Base-by-base conservation (phyloP, 1,284 basidiomycete genomes). In the Sparassis latifolia region DNA sequence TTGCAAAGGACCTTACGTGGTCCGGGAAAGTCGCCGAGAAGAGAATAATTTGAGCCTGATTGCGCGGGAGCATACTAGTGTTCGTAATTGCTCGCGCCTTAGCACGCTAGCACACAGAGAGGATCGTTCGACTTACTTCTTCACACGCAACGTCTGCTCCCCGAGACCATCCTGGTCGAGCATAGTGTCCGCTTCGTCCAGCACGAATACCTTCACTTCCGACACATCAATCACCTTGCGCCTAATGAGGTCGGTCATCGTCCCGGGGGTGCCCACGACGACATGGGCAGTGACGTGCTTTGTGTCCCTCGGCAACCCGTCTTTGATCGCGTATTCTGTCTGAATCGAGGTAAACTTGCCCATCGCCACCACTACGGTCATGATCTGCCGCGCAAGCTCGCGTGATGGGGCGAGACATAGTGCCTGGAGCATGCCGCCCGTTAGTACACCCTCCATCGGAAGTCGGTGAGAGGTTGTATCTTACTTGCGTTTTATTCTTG, bases 151-250 rank as follows among this genome's bases (percentile, higher is more conserved):
- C 1, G 92, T 96, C 71, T 99, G 96, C 61, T 99, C 97, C n/a
- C 93, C 93, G 48, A 99, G 72, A 28, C 95, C 93, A 67, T 96
- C 92, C 64, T 93, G 86, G 66, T 96, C 94, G 57, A 99, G 77
- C 94, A 99, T 97, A 69, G 97, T 97, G 71, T 99, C 97, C 33
- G 97, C 97, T 72, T 99, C 97, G 65, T 99, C 97, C 27, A 99
- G 77, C 7, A 99, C 96, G 55, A 99, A 94, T 7, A 97, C 92
- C 65, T 92, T 92, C 65, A 99, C 81, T 38, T 86, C 75, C 48
- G 77, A 80, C 5, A 86, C 75, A 63, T 98, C 92, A 55, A 95
- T 79, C 45, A 87, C 78, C 66, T 74, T 81, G 56, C 80, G 75
- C 59, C 80, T 73, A 56, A 90, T 79, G 66, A 97, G 82, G 69